A percentile compares a stretch with the other conserved stretches of the same genome.
Conservation (phyloP, 2,329 filamentous ascomycete species). For the Penicillium sp. region DNA sequence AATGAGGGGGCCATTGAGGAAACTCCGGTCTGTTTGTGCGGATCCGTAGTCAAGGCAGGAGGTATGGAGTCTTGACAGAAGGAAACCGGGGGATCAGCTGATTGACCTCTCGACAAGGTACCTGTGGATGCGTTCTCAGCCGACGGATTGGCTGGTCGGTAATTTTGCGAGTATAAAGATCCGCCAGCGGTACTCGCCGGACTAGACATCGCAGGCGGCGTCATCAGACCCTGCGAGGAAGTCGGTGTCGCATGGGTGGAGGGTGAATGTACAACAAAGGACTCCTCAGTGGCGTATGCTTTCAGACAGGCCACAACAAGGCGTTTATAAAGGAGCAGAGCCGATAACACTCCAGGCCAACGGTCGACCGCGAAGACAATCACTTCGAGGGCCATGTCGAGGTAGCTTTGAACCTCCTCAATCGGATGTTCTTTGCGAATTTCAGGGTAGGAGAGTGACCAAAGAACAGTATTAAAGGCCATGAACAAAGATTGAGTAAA, state of each 20-base stretch:
- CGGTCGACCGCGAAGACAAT: constrained; percentile 74
- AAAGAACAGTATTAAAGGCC: constrained; percentile 84
- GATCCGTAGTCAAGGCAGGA: constrained; percentile 15
- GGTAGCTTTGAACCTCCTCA: constrained; percentile 68
- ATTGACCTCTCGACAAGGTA: constrained; percentile 33
- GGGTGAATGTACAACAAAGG: constrained; percentile 47
- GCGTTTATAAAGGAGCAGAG: constrained; percentile 78
- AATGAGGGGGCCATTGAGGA: constrained; percentile 9
- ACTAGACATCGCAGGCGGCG: constrained; percentile 38
- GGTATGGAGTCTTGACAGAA: constrained; percentile 22
- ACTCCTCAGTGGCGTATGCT: constrained; percentile 65
- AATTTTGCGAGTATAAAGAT: constrained; percentile 33
- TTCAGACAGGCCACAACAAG: constrained; percentile 80
- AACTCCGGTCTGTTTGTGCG: constrained; percentile 17
- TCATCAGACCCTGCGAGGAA: constrained; percentile 36
- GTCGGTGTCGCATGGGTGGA: constrained; percentile 40
- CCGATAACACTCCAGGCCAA: constrained; percentile 85
- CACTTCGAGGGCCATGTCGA: constrained; percentile 69
- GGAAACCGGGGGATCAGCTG: constrained; percentile 28
- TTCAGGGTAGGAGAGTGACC: constrained; percentile 82
- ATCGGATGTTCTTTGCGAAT: constrained; percentile 67
- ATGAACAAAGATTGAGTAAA: constrained; percentile 87
- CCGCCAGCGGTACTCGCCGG: constrained; percentile 37
- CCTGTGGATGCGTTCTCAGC: constrained; percentile 26
- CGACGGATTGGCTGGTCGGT: constrained; percentile 26